Percentiles rank a stretch among this genome's conserved stretches.
Evolutionary conservation across 306 rosid genomes (phyloP).

Genomic region (Lablab purpureus): DNA sequence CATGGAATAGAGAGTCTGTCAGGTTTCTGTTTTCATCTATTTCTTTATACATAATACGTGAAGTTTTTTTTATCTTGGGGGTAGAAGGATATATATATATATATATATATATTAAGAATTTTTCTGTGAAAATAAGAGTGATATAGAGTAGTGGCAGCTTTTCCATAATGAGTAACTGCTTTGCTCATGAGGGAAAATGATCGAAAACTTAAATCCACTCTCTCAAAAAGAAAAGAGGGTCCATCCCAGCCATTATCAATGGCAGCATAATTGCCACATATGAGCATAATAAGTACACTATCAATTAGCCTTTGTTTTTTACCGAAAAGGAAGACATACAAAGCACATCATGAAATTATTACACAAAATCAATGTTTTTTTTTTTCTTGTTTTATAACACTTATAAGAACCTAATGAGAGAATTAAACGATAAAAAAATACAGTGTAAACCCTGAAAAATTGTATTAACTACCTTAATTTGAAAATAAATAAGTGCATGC

Average conservation of each 20-base stretch:
- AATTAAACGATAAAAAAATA: not conserved
- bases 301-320: conserved; percentile 47
- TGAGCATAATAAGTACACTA: conserved; percentile 53
- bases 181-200: conserved; percentile 54
- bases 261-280: conserved; percentile 53
- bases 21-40: not conserved
- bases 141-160: conserved; percentile 50
- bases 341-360: conserved; percentile 39
- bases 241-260: conserved; percentile 55
- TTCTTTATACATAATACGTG: not conserved
- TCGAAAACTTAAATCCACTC: conserved; percentile 47
- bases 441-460: not conserved
- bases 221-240: conserved; percentile 44
- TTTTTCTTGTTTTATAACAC: conserved; percentile 6
- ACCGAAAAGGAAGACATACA: conserved; percentile 42
- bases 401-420: not conserved
- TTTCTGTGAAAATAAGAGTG: conserved; percentile 23
- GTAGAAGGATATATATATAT: not conserved
- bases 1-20: not conserved
- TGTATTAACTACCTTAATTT: conserved; percentile 3
- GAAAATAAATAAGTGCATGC: not conserved
- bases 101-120: conserved; percentile 7
- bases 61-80: not conserved
- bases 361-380: conserved; percentile 23
- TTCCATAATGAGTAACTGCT: conserved; percentile 61